Conservation (phyloP, 2,329 filamentous ascomycete species). For the Akanthomyces lecanii region DNA sequence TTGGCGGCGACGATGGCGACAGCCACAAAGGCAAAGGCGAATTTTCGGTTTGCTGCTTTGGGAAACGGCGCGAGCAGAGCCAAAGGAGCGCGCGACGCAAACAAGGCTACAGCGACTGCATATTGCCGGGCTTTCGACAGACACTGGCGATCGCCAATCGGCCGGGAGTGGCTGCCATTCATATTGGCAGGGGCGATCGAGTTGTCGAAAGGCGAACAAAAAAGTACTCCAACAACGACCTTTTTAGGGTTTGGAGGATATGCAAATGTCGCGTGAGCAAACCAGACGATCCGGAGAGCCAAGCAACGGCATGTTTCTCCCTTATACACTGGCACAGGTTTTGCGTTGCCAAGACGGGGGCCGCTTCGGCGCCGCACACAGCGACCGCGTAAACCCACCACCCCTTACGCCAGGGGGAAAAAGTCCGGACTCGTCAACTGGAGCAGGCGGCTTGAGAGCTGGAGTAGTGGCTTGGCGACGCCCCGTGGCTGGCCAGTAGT, state of each 20-base stretch:
- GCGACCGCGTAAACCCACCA: background rate
- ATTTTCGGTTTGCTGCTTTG: slow-evolving; percentile 8
- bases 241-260: background rate
- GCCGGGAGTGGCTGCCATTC: slow-evolving; percentile 5
- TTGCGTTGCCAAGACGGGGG: background rate
- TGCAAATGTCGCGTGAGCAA: slow-evolving; percentile 11
- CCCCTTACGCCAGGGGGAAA: background rate
- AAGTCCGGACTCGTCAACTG: background rate
- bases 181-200: background rate
- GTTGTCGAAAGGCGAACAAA: background rate
- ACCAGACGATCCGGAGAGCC: background rate
- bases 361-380: slow-evolving; percentile 2
- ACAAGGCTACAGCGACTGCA: background rate
- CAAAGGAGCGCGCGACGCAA: slow-evolving; percentile 6
- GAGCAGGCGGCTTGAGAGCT: slow-evolving; percentile 7
- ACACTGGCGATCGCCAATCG: slow-evolving; percentile 5
- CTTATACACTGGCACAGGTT: slow-evolving; percentile 1
- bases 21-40: slow-evolving; percentile 15
- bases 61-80: background rate
- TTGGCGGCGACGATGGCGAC: slow-evolving; percentile 16
- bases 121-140: background rate
- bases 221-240: background rate
- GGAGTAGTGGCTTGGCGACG: slow-evolving; percentile 12
- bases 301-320: background rate
- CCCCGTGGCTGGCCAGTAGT: slow-evolving; percentile 5